Percentiles rank a stretch among this genome's conserved stretches.
phyloP scores from a whole-genome alignment of 805 yeast genomes.

The Candida silvicultrix region DNA sequence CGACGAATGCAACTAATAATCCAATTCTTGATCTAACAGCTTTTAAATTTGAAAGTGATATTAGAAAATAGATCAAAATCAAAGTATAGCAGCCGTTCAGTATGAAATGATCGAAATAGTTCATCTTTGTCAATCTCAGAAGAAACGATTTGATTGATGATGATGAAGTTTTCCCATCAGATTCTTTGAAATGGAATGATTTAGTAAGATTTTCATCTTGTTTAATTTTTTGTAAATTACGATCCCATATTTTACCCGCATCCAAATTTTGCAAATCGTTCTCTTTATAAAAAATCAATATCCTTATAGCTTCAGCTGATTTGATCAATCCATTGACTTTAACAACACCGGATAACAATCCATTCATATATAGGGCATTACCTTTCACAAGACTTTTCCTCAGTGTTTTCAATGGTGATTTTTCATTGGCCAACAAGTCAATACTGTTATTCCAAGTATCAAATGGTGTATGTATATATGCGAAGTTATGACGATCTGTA shows the following conservation, averaged over 20 bases:
- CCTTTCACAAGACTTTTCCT: conserved; percentile 20
- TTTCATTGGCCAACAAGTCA: conserved; percentile 24
- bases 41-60: conserved; percentile 34
- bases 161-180: neutral
- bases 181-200: neutral
- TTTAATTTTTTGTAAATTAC: conserved; percentile 21
- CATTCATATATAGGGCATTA: conserved; percentile 16
- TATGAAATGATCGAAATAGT: conserved; percentile 17
- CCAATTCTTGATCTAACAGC: conserved; percentile 42
- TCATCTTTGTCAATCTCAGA: conserved; percentile 14
- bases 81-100: conserved; percentile 21
- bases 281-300: conserved; percentile 26
- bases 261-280: conserved; percentile 3
- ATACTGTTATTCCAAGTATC: conserved; percentile 35
- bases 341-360: conserved; percentile 31
- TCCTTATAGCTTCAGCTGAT: conserved; percentile 33
- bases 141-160: neutral
- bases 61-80: conserved; percentile 25
- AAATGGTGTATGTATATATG: conserved; percentile 33
- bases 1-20: conserved; percentile 35
- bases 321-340: conserved; percentile 37
- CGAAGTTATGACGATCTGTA: conserved; percentile 5
- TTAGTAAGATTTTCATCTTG: neutral
- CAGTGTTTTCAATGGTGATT: conserved; percentile 32
- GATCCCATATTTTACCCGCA: conserved; percentile 25